Evolutionary conservation across 2,329 filamentous ascomycete species (phyloP), one percentile per base, ranked within the genome.

Genomic region (Exophiala spinifera): DNA sequence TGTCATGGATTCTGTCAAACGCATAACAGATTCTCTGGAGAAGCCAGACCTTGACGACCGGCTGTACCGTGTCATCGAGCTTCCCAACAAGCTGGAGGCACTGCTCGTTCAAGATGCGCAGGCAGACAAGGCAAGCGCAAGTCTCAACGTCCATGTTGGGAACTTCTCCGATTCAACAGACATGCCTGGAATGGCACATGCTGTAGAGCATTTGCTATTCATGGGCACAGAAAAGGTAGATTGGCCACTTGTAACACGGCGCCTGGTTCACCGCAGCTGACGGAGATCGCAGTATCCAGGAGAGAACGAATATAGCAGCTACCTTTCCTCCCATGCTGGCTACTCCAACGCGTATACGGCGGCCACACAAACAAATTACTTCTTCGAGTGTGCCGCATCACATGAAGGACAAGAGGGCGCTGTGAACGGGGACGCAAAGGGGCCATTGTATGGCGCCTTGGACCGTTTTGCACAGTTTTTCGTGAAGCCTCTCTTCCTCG

Each of bases 391-490:
- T 54, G 89, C 89, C 17, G 90, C 91, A 28, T 89, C 89, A 48
- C 82, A 87, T 11, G 76, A 76, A 43, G 69, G 74, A 2, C 56
- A 56, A 33, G 55, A 60, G 28, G 50, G 56, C 4, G 42, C 39
- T n/a, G 51, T 48, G 15, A 52, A 52, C 23, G 44, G 51, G 13
- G 28, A 45, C 14, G 55, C 67, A 4, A 62, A 56, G 43, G 63
- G 61, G n/a, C 84, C 86, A 15, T 73, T 96, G 4, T 86, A 87
- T 68, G 91, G 90, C 20, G 91, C 88, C 3, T 78, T 96, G 48
- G 91, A 96, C 69, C 85, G 91, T 31, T 96, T 96, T 71, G 88
- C 91, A 11, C 91, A 96, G 69, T 96, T 96, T 74, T 96, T 96
- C 70, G 86, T 95, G 61, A 82, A 87, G 58, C 91, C 91, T 0